A percentile compares a stretch with the other conserved stretches of the same genome.
Evolutionary conservation across 1,284 basidiomycete genomes (phyloP).

Genomic region (Sporisorium graminicola): DNA sequence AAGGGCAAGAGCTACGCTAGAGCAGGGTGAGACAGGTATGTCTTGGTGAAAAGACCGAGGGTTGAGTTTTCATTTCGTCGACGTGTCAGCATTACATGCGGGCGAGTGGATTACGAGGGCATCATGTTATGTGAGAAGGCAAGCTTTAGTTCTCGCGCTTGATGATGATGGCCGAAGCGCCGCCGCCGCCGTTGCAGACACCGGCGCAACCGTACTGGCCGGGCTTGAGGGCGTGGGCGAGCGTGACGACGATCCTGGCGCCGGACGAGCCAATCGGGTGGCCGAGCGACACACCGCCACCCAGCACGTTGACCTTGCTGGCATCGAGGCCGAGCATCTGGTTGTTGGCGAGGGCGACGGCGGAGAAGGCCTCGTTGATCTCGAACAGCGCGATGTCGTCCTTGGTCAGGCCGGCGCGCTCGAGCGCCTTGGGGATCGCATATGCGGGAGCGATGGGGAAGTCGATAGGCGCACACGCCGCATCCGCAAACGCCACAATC

Average conservation of each 20-base stretch:
- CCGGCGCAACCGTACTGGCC: slow-evolving; percentile 97
- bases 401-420: slow-evolving; percentile 84
- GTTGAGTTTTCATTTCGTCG: not conserved
- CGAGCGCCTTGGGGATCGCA: slow-evolving; percentile 88
- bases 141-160: slow-evolving; percentile 47
- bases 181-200: slow-evolving; percentile 82
- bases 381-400: slow-evolving; percentile 93
- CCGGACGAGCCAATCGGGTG: slow-evolving; percentile 92
- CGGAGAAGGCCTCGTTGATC: slow-evolving; percentile 80
- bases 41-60: not conserved
- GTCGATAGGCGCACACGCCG: slow-evolving; percentile 94
- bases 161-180: slow-evolving; percentile 62
- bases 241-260: slow-evolving; percentile 91
- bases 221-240: slow-evolving; percentile 90
- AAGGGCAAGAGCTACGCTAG: no score
- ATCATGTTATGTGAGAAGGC: no score
- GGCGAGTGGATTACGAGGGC: not conserved
- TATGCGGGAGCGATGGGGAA: slow-evolving; percentile 95
- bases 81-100: not conserved
- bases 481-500: slow-evolving; percentile 85
- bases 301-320: slow-evolving; percentile 90
- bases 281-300: slow-evolving; percentile 72
- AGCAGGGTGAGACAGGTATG: no score
- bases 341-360: slow-evolving; percentile 70
- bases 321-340: slow-evolving; percentile 74